A percentile compares a stretch with the other conserved stretches of the same genome.
phyloP scores from a whole-genome alignment of 2,329 filamentous ascomycete species.

The Beauveria scarabaeidicola region DNA sequence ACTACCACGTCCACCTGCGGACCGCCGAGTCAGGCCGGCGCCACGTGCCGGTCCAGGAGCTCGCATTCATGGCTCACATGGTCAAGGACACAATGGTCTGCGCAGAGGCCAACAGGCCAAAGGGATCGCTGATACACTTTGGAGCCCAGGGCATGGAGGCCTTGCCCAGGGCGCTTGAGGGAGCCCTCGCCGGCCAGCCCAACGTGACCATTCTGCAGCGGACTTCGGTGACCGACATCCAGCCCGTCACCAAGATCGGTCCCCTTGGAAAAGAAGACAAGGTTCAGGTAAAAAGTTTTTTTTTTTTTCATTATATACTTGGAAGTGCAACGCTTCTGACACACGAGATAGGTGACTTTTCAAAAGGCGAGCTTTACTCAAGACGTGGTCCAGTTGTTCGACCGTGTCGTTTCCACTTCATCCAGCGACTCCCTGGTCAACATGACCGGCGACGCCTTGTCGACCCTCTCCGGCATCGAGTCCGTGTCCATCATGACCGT shows the following conservation, averaged over 20 bases:
- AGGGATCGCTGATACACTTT: slow-evolving; percentile 27
- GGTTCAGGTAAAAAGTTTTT: slow-evolving; percentile 38
- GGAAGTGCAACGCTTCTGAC: background rate
- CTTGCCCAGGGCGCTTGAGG: slow-evolving; percentile 46
- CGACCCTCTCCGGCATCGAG: slow-evolving; percentile 43
- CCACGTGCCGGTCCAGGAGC: slow-evolving; percentile 24
- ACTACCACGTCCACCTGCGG: slow-evolving; percentile 23
- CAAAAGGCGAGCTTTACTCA: too few relatives aligned
- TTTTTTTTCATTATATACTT: background rate
- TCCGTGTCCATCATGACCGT: slow-evolving; percentile 84
- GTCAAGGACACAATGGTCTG: slow-evolving; percentile 22
- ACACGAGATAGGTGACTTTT: background rate
- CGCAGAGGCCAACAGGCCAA: slow-evolving; percentile 23
- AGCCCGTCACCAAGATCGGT: slow-evolving; percentile 37
- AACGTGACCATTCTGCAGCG: slow-evolving; percentile 53
- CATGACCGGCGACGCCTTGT: slow-evolving; percentile 30
- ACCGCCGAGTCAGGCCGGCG: slow-evolving; percentile 27
- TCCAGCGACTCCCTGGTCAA: slow-evolving; percentile 37
- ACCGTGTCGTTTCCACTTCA: slow-evolving; percentile 59
- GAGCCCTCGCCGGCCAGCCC: slow-evolving; percentile 37
- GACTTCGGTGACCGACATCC: slow-evolving; percentile 39
- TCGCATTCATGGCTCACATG: slow-evolving; percentile 21
- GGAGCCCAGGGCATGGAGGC: slow-evolving; percentile 52
- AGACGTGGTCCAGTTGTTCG: slow-evolving; percentile 27
- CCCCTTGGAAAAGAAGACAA: slow-evolving; percentile 28